Conservation (phyloP, 257 asterid species). For the Solanum chaucha region DNA sequence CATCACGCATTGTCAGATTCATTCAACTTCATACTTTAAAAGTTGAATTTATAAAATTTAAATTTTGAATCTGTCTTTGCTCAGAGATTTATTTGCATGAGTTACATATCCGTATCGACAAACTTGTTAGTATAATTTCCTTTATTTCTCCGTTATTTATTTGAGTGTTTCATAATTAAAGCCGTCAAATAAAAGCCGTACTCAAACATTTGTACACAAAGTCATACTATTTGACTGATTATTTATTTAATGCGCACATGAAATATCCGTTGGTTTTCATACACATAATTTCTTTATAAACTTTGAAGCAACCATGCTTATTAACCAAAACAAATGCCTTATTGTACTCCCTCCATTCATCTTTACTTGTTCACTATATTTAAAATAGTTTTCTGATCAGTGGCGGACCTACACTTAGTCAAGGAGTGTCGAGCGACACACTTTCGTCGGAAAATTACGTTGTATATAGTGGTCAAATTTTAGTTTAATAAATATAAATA, state of each 20-base stretch:
- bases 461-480: no score
- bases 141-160: background rate
- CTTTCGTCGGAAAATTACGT: no score
- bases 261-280: background rate
- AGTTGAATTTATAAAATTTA: background rate
- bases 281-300: background rate
- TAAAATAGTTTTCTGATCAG: no score
- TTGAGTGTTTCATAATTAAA: background rate
- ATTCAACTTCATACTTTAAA: background rate
- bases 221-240: background rate
- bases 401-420: no score
- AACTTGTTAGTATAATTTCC: background rate
- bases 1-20: background rate
- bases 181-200: background rate
- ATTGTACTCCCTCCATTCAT: no score
- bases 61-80: fast-evolving
- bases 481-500: no score
- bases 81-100: background rate
- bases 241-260: background rate
- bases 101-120: background rate
- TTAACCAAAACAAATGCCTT: background rate
- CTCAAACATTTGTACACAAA: background rate
- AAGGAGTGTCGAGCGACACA: no score
- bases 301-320: background rate
- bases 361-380: no score